Base-by-base conservation (phyloP, 148 eudicot genomes). In the Fagopyrum homotropicum region DNA sequence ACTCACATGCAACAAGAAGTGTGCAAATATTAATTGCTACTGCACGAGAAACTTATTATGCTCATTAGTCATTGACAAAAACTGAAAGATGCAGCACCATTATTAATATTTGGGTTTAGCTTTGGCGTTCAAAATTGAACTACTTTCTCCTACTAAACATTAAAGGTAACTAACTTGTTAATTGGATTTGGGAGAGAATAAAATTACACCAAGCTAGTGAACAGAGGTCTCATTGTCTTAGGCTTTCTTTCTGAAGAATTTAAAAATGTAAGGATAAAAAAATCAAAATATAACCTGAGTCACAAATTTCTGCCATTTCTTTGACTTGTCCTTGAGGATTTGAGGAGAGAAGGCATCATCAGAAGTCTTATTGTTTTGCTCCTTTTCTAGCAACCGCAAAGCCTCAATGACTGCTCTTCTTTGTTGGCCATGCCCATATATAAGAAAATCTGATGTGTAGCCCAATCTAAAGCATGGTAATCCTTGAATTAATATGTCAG, bases 361-460 rank as follows among this genome's bases (percentile, higher is more conserved):
- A 5, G 89, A 73, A 75, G 83, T 78, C 64, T 81, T 75, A 69
- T 19, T 74, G 44, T 59, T 84, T 69, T 84, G 83, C 72, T 75
- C 83, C 77, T 78, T 79, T 76, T 91, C 93, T 69, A 81, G 80
- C 68, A 94, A 75, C 71, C 98, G 91, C 56, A 94, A 77, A 75
- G 97, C 97, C 86, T 94, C 98, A 80, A 90, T 84, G 55, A 94
- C 85, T 73, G 97, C 98, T 84, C 86, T 87, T 77, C 96, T 88
- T 83, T 94, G 97, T 83, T 90, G 98, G 61, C 96, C 97, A 81
- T 94, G 93, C 78, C 98, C 98, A 81, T 88, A 94, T 49, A 94
- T 89, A 73, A 88, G 78, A 74, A 94, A 94, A 15, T 91, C 97
- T 78, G 97, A 80, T 11, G 95, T 90, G 40, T 94, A 94, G 15